Evolutionary conservation across 2,329 filamentous ascomycete genomes (phyloP), one percentile per base, ranked within the genome.

Genomic region (Cladorrhinum sp.): DNA sequence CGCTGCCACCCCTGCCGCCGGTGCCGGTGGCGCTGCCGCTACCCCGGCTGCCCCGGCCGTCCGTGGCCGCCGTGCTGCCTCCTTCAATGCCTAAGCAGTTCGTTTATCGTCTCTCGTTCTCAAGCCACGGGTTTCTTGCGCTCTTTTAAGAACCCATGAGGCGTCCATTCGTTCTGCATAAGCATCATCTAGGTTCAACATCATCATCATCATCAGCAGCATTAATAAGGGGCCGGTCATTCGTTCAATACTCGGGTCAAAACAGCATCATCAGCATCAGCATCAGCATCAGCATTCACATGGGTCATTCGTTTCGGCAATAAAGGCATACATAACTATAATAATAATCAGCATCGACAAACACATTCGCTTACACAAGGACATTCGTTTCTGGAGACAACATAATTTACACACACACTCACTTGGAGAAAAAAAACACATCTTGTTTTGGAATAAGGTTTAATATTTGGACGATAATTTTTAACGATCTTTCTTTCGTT

Each of bases 21-120:
- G 24, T 24, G 27, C 50, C 36, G 41, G 55, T 38, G 27, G 57
- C 13, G 49, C 48, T 50, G 23, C 55, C 12, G 55, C 18, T 29
- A 20, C 66, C 1, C 65, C 69, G 27, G 61, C 64, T 13, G 57
- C 55, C 38, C 55, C 59, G 20, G 49, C 49, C 23, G 38, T 50
- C 60, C 60, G 58, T 50, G 49, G 55, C 38, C 58, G 62, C 24
- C 57, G 60, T 50, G 32, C 23, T 56, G 23, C 53, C 53, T 45
- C 18, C 23, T 41, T 38, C 25, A 23, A 20, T 12, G 55, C 32
- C 48, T 64, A 59, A 58, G 29, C 38, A 54, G 27, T 52, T 48
- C 27, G n/a, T 41, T 49, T 45, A 22, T 45, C 41, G 41, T 45
- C 49, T 16, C 36, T 55, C 23, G 24, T 49, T 13, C 4, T 29